These are phyloP conservation scores for Fusarium albidum DNA, from an alignment of 2,329 filamentous ascomycete genomes.

Conservation along the genomic window DNA sequence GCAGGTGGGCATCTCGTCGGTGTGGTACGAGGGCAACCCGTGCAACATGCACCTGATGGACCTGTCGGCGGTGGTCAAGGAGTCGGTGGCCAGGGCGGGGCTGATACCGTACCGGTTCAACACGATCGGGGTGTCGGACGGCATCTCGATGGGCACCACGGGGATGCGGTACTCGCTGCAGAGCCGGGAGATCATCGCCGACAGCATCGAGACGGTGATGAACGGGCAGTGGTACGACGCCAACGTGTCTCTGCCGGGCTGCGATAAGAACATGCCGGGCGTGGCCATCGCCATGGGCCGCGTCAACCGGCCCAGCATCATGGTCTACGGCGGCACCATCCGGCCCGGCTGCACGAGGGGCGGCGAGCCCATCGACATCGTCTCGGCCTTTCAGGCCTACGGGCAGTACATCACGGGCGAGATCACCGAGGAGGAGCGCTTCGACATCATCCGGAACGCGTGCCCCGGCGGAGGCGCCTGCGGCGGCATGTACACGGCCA, in stretches of 20 bases:
- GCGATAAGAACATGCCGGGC: conserved; percentile 99
- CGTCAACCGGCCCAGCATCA: conserved; percentile 91
- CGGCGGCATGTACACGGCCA: conserved; percentile 91
- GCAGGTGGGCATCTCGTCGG: conserved; percentile 96
- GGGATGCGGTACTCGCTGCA: conserved; percentile 97
- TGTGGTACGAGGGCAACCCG: conserved; percentile 98
- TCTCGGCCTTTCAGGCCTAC: conserved; percentile 97
- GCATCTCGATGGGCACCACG: conserved; percentile 96
- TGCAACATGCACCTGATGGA: conserved; percentile 99
- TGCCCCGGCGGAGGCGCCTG: conserved; percentile 75
- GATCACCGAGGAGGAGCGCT: conserved; percentile 89
- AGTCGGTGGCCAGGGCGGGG: conserved; percentile 72
- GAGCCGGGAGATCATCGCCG: conserved; percentile 94
- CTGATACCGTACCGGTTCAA: conserved; percentile 98
- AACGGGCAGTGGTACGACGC: conserved; percentile 98
- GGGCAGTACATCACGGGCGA: conserved; percentile 93
- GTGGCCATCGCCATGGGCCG: conserved; percentile 93
- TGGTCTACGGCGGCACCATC: conserved; percentile 98
- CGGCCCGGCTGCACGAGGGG: conserved; percentile 84
- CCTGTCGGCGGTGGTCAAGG: conserved; percentile 77
- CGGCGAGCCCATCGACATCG: conserved; percentile 86
- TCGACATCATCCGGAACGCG: conserved; percentile 92
- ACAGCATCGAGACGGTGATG: conserved; percentile 99
- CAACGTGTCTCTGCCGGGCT: conserved; percentile 95
- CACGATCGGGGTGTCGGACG: conserved; percentile 97